Conservation (phyloP, 2,329 filamentous ascomycete genomes). For the Apiospora marii region DNA sequence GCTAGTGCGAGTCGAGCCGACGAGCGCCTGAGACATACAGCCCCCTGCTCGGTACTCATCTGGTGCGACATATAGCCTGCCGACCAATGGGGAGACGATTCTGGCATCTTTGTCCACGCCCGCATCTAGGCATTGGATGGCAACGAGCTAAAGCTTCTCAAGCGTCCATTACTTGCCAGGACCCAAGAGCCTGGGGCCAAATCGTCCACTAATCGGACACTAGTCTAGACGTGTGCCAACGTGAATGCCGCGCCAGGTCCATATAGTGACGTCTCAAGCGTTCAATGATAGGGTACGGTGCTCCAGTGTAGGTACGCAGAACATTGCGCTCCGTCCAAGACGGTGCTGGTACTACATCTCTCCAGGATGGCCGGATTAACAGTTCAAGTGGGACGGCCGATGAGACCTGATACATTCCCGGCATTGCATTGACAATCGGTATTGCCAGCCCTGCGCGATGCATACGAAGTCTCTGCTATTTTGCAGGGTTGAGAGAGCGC, state of each 20-base stretch:
- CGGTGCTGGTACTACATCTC: not conserved
- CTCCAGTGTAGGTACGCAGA: not conserved
- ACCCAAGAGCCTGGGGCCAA: not conserved
- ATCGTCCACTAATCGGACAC: not conserved
- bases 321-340: not conserved
- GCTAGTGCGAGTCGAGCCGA: constrained; percentile 14
- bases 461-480: not conserved
- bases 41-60: not conserved
- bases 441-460: not conserved
- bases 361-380: not conserved
- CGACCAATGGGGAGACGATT: not conserved
- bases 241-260: not conserved
- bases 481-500: not conserved
- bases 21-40: constrained; percentile 1
- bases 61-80: not conserved
- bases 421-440: not conserved
- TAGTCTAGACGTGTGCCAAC: not conserved
- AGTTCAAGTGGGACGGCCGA: not conserved
- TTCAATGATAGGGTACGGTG: not conserved
- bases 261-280: not conserved
- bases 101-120: not conserved
- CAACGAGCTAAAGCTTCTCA: not conserved
- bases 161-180: not conserved
- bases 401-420: not conserved
- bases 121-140: not conserved